Base-by-base conservation (phyloP, 2,329 filamentous ascomycete species). In the Thermochaetoides dissita region DNA sequence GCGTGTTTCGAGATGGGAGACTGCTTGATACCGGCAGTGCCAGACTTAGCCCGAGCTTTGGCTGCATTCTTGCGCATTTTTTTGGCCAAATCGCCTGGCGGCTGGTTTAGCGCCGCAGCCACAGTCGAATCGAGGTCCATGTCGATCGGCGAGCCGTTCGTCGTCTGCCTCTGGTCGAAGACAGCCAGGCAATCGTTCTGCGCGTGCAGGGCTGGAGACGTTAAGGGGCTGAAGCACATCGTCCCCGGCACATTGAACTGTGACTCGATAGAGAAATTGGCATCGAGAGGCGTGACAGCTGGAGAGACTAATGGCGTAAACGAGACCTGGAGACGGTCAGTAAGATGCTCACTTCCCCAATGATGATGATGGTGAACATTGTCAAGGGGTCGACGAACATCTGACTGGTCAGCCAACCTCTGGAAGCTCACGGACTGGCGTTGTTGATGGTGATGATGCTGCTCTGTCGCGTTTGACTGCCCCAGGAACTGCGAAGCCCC, bases 281-380 rank as follows among this genome's bases (percentile, higher is more conserved):
- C 68, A 54, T 88, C 84, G 39, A 87, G 68, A 17, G 84, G 84
- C 2, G 84, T 88, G 36, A 89, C 83, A 5, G 83, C 84, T n/a
- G 84, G 84, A 11, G 84, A 88, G 8, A 84, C 83, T 30, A 89
- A 69, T 1, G 84, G 84, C 2, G 84, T 89, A 56, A 88, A 88
- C 8, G 78, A 69, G 72, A 84, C 77, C 76, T 81, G 54, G 29
- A 24, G 17, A 24, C 17, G 17, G 17, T 24, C 17, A 24, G 17
- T 24, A 24, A 24, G 17, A 24, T 24, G 17, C 17, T 24, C 17
- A 24, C 17, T 24, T 24, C 17, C 17, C 17, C 17, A 5, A 5
- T 24, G 17, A 24, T 24, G 17, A 24, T 24, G 5, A 24, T 24
- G 17, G 17, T 24, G 17, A 24, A 24, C 17, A 24, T 24, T 24